These are phyloP conservation scores for Ulota crispa DNA, from an alignment of 225 moss, liverwort and hornwort genomes.

Conservation along the genomic window DNA sequence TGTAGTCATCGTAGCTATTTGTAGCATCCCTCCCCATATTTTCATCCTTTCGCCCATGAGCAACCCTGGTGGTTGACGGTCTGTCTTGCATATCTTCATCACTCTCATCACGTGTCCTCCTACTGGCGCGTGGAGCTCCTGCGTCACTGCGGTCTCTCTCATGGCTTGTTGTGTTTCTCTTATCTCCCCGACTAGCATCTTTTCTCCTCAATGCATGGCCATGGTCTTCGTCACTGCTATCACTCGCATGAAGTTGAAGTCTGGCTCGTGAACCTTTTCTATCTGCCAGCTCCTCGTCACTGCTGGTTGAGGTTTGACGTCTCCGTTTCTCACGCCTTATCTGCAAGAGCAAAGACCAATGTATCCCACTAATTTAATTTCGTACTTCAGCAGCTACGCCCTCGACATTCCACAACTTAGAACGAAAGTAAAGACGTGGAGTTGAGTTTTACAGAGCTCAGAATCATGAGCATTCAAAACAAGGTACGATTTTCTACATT, in stretches of 20 bases:
- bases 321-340: constrained; percentile 46
- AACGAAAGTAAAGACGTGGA: not conserved
- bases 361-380: not conserved
- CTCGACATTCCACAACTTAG: not conserved
- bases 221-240: constrained; percentile 37
- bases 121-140: constrained; percentile 25
- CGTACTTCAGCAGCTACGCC: constrained; percentile 7
- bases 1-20: constrained; percentile 3
- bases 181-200: constrained; percentile 7
- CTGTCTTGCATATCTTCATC: constrained; percentile 26
- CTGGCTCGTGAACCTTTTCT: constrained; percentile 20
- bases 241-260: constrained; percentile 34
- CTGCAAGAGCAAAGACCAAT: constrained; percentile 21
- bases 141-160: constrained; percentile 27
- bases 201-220: constrained; percentile 14
- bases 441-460: not conserved
- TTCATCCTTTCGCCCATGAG: constrained; percentile 25
- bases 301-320: constrained; percentile 41
- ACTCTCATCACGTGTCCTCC: constrained; percentile 22
- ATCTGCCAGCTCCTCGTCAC: constrained; percentile 31
- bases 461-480: not conserved
- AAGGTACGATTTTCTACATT: not conserved
- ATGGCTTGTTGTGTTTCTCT: constrained; percentile 15
- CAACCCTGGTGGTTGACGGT: constrained; percentile 28
- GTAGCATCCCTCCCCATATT: constrained; percentile 19